These are phyloP conservation scores for Cryoendolithus antarcticus DNA, from an alignment of 2,329 filamentous ascomycete species.

Conservation along the genomic window DNA sequence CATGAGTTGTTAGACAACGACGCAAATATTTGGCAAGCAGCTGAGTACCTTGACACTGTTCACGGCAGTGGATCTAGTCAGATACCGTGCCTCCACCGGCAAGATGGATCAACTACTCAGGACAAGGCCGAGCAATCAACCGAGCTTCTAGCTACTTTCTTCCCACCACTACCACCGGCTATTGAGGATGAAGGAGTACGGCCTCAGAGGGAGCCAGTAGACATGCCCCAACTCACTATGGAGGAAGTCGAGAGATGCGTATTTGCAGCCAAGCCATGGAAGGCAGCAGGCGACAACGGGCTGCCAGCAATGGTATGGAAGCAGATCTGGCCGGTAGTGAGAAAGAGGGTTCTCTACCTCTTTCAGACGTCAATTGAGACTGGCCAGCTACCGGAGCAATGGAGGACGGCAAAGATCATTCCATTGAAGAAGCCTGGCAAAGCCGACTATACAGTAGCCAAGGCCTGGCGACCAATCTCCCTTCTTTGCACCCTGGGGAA, in stretches of 20 bases:
- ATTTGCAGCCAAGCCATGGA: slow-evolving; percentile 4
- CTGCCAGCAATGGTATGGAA: slow-evolving; percentile 12
- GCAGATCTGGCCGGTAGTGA: slow-evolving; percentile 13
- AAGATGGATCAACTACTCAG: too few species aligned
- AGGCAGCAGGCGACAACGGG: slow-evolving; percentile 8
- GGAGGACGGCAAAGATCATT: slow-evolving; percentile 17
- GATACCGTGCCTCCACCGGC: too few species aligned
- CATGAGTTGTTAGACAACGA: too few species aligned
- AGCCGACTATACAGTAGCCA: slow-evolving; percentile 15
- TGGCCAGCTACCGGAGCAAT: slow-evolving; percentile 13
- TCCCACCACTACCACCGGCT: neutral
- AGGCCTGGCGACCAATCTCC: slow-evolving; percentile 18
- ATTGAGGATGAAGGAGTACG: neutral
- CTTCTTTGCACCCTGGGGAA: slow-evolving; percentile 17
- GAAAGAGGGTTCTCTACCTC: slow-evolving; percentile 12
- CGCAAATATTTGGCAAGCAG: too few species aligned
- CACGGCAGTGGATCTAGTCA: too few species aligned
- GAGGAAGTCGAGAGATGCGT: slow-evolving; percentile 1
- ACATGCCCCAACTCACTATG: neutral
- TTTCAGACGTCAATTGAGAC: slow-evolving; percentile 11
- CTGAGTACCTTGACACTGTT: too few species aligned
- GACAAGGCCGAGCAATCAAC: too few species aligned
- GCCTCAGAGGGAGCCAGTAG: neutral
- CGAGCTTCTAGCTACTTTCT: neutral
- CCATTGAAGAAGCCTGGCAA: slow-evolving; percentile 16